Percentiles rank a stretch among this genome's conserved stretches.
Conservation (phyloP, 2,329 filamentous ascomycete species). For the Fonsecaea pedrosoi region DNA sequence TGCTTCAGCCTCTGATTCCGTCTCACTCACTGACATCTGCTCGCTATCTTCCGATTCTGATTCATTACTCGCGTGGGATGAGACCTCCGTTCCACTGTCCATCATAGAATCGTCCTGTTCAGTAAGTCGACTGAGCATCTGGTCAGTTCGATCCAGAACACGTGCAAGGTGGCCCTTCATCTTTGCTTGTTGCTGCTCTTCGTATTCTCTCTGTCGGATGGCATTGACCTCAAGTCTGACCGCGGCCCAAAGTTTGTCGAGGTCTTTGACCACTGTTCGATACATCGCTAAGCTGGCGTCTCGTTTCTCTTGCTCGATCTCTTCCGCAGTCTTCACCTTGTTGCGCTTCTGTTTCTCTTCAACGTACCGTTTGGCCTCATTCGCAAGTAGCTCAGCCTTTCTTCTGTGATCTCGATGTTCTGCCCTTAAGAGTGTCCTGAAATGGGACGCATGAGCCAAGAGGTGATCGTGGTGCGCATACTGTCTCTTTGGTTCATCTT, state of each 20-base stretch:
- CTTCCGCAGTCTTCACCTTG: slow-evolving; percentile 58
- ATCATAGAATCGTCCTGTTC: slow-evolving; percentile 34
- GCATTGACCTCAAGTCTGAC: slow-evolving; percentile 65
- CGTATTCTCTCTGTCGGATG: slow-evolving; percentile 62
- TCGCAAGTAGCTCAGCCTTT: slow-evolving; percentile 36
- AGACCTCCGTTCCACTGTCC: slow-evolving; percentile 40
- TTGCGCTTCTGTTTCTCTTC: slow-evolving; percentile 69
- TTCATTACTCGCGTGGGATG: slow-evolving; percentile 46
- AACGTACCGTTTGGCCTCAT: slow-evolving; percentile 52
- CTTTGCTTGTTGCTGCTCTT: slow-evolving; percentile 64
- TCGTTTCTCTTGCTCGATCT: slow-evolving; percentile 79
- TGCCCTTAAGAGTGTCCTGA: slow-evolving; percentile 77
- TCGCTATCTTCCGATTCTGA: slow-evolving; percentile 47
- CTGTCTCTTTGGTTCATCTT: slow-evolving; percentile 75
- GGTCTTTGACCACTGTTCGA: slow-evolving; percentile 71
- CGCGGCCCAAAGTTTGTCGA: slow-evolving; percentile 67
- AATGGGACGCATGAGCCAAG: slow-evolving; percentile 76
- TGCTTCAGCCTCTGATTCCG: slow-evolving; percentile 52
- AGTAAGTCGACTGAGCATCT: slow-evolving; percentile 59
- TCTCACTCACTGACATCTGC: slow-evolving; percentile 55
- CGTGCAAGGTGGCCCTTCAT: slow-evolving; percentile 59
- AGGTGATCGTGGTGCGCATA: slow-evolving; percentile 91
- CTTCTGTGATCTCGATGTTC: slow-evolving; percentile 72
- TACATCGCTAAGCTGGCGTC: slow-evolving; percentile 72
- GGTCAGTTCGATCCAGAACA: slow-evolving; percentile 60